A percentile compares a stretch with the other conserved stretches of the same genome.
These are phyloP conservation scores for Neonectria punicea DNA, from an alignment of 2,329 filamentous ascomycete genomes.

Conservation along the genomic window DNA sequence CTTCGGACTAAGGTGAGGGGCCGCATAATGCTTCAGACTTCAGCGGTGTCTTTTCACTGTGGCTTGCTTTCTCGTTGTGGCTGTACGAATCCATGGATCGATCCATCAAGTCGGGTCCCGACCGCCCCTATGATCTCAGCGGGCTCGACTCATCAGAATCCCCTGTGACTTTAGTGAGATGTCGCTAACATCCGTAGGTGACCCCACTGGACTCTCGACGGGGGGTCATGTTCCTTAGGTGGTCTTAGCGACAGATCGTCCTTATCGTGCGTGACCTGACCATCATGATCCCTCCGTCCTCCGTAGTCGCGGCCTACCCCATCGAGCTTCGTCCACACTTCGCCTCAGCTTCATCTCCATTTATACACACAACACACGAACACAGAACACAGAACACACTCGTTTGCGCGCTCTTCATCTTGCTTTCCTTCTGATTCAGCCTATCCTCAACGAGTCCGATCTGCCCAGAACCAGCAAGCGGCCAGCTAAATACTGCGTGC, in stretches of 20 bases:
- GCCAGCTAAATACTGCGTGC: background rate
- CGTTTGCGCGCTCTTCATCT: background rate
- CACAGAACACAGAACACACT: background rate
- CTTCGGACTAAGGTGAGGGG: background rate
- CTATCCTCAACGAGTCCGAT: background rate
- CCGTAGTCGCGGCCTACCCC: background rate
- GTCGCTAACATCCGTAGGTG: background rate
- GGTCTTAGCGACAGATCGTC: background rate
- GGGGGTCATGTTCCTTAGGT: too few relatives aligned
- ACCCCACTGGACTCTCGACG: background rate
- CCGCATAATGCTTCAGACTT: background rate
- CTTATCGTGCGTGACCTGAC: slow-evolving; percentile 2
- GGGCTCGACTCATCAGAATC: background rate
- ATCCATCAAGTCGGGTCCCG: too few relatives aligned
- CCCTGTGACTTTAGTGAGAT: background rate
- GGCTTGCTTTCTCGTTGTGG: background rate
- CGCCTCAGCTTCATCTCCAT: background rate
- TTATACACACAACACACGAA: too few relatives aligned
- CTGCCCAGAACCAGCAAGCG: background rate
- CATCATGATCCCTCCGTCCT: background rate
- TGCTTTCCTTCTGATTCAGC: background rate
- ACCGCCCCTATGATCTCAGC: background rate
- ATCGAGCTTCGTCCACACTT: background rate
- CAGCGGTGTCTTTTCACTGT: background rate
- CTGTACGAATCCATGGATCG: background rate